A percentile compares a stretch with the other conserved stretches of the same genome.
Evolutionary conservation across 2,329 filamentous ascomycete genomes (phyloP).

Genomic region (Corniculantispora saksenae): DNA sequence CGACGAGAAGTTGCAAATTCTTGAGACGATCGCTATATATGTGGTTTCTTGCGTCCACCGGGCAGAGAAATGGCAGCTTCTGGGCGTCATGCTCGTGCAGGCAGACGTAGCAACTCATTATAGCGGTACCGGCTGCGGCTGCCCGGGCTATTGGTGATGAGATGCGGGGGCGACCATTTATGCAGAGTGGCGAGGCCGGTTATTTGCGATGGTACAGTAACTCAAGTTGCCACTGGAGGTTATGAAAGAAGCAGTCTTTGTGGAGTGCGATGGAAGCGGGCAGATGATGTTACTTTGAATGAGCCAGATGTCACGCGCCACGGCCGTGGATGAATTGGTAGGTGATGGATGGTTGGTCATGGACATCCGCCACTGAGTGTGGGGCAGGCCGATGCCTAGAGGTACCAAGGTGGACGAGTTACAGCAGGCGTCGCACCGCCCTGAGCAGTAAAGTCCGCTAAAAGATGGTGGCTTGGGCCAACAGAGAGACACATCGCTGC

Average conservation of each 20-base stretch:
- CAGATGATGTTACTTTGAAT: constrained; percentile 16
- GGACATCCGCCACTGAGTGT: background rate
- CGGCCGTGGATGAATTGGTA: background rate
- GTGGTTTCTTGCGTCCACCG: constrained; percentile 67
- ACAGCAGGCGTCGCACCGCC: background rate
- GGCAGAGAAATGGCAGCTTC: constrained; percentile 66
- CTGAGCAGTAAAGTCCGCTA: background rate
- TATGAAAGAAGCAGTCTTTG: background rate
- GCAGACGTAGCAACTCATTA: constrained; percentile 72
- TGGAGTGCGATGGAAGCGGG: constrained; percentile 3
- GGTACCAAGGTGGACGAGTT: background rate
- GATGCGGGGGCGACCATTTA: background rate
- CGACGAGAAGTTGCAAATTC: constrained; percentile 59
- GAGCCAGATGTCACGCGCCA: constrained; percentile 11
- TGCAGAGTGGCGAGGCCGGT: background rate
- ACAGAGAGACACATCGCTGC: no score
- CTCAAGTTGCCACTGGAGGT: background rate
- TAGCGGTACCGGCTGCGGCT: constrained; percentile 23
- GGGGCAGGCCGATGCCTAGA: background rate
- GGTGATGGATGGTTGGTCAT: background rate
- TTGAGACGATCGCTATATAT: constrained; percentile 67
- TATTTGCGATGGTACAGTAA: background rate
- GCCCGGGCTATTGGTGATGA: constrained; percentile 1
- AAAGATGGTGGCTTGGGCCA: background rate
- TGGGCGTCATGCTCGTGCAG: constrained; percentile 54